phyloP scores from a whole-genome alignment of 1,284 basidiomycete species.

The Testicularia cyperi region DNA sequence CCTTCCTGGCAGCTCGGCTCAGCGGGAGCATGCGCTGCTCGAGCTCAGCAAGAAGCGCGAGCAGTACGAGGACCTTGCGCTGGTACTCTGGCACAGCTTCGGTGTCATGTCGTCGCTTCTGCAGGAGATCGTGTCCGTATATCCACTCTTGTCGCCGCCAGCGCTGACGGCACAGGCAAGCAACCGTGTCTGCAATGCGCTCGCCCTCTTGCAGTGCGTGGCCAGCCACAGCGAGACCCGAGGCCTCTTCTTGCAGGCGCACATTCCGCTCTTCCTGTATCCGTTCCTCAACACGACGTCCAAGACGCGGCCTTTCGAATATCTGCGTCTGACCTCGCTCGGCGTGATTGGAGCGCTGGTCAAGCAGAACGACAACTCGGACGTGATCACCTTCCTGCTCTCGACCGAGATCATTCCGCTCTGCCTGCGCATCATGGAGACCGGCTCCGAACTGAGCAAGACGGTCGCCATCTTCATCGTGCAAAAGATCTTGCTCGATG shows the following conservation, averaged over 20 bases:
- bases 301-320: slow-evolving; percentile 98
- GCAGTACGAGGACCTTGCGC: slow-evolving; percentile 96
- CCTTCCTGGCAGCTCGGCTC: slow-evolving; percentile 48
- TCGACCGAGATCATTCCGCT: slow-evolving; percentile 99
- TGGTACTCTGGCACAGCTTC: slow-evolving; percentile 98
- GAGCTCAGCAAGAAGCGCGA: slow-evolving; percentile 99
- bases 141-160: slow-evolving; percentile 91
- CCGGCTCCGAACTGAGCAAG: slow-evolving; percentile 97
- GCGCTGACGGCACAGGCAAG: slow-evolving; percentile 96
- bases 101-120: slow-evolving; percentile 98
- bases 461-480: slow-evolving; percentile 99
- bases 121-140: slow-evolving; percentile 98
- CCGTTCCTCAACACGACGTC: slow-evolving; percentile 99
- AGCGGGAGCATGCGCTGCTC: slow-evolving; percentile 63
- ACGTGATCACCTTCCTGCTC: slow-evolving; percentile 97
- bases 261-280: slow-evolving; percentile 97
- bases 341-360: slow-evolving; percentile 98
- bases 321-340: slow-evolving; percentile 91
- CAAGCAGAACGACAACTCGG: slow-evolving; percentile 92
- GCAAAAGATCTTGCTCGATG: slow-evolving; percentile 97
- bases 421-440: slow-evolving; percentile 99
- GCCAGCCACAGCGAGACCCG: slow-evolving; percentile 62
- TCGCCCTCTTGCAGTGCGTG: slow-evolving; percentile 95
- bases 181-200: slow-evolving; percentile 98
- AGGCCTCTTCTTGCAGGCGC: slow-evolving; percentile 66